Percentiles rank a stretch among this genome's conserved stretches.
Evolutionary conservation across 305 asterid species (phyloP).

Genomic region (Fraxinus ornus): DNA sequence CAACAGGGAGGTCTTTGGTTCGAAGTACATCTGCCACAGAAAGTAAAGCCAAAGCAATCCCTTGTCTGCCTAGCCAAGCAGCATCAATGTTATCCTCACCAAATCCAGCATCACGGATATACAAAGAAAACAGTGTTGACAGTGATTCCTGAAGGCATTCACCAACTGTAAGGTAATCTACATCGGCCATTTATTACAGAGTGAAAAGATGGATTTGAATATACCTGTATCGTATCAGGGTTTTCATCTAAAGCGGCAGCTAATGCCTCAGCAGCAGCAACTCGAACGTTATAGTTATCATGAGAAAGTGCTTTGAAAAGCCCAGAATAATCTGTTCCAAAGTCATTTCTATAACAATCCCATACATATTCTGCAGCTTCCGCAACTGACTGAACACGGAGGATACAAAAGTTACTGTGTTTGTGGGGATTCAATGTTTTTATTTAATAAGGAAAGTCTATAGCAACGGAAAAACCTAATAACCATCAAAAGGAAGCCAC

Average conservation of each 20-base stretch:
- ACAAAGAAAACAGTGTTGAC: constrained; percentile 77
- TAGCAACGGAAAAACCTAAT: not conserved
- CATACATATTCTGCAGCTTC: constrained; percentile 93
- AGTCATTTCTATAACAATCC: constrained; percentile 85
- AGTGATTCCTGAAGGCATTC: constrained; percentile 71
- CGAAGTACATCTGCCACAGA: constrained; percentile 91
- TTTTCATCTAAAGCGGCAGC: constrained; percentile 98
- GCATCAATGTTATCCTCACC: constrained; percentile 57
- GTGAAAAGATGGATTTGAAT: constrained; percentile 14
- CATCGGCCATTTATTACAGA: constrained; percentile 10
- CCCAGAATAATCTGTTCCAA: constrained; percentile 90
- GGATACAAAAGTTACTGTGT: constrained; percentile 16
- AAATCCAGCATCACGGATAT: constrained; percentile 75
- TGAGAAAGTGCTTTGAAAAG: constrained; percentile 84
- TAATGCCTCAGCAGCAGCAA: constrained; percentile 96
- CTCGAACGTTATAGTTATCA: constrained; percentile 79
- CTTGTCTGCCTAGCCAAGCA: constrained; percentile 98
- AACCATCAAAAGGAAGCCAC: not conserved
- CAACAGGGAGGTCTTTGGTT: constrained; percentile 97
- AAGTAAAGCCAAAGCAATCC: constrained; percentile 82
- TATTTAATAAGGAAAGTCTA: not conserved
- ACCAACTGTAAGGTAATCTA: constrained; percentile 22
- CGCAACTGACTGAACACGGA: constrained; percentile 66
- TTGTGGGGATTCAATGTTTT: not conserved
- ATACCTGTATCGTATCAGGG: constrained; percentile 91